Conservation (phyloP, 2,329 filamentous ascomycete genomes). For the Periconia sp. region DNA sequence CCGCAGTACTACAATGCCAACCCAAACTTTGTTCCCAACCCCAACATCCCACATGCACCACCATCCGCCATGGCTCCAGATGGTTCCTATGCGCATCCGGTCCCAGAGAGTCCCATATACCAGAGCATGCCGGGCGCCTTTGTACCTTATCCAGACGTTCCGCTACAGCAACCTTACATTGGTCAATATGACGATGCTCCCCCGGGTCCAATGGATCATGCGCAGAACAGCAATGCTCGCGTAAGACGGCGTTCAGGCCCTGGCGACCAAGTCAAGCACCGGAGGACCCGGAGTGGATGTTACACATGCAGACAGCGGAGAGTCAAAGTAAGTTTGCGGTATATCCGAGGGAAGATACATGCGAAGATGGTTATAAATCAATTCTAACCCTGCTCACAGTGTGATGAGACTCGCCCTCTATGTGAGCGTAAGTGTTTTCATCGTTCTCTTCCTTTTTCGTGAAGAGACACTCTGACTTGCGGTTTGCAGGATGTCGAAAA, state of each 20-base stretch:
- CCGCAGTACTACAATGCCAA: constrained; percentile 41
- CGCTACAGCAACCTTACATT: constrained; percentile 34
- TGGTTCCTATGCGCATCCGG: constrained; percentile 26
- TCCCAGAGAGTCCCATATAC: constrained; percentile 36
- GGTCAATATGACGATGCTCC: constrained; percentile 40
- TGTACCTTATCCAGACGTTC: constrained; percentile 34
- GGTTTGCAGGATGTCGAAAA: constrained; percentile 74
- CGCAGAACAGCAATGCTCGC: constrained; percentile 30
- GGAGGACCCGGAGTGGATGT: constrained; percentile 89
- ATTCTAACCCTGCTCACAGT: constrained; percentile 56
- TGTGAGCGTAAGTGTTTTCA: constrained; percentile 66
- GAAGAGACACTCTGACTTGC: constrained; percentile 15
- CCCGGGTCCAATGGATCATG: constrained; percentile 24
- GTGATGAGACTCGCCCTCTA: constrained; percentile 83
- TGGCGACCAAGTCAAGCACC: constrained; percentile 81
- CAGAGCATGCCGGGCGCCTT: constrained; percentile 31
- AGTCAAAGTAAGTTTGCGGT: constrained; percentile 63
- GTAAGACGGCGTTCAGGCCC: constrained; percentile 33
- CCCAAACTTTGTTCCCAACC: constrained; percentile 25
- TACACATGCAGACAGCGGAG: constrained; percentile 86
- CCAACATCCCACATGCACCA: constrained; percentile 26
- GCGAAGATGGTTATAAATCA: not conserved
- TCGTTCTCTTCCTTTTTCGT: constrained; percentile 5
- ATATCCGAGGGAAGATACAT: no score
- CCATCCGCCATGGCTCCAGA: constrained; percentile 31